These are phyloP conservation scores for Coemansia sp. DNA, from an alignment of 192 early-diverging fungal species.

Conservation along the genomic window DNA sequence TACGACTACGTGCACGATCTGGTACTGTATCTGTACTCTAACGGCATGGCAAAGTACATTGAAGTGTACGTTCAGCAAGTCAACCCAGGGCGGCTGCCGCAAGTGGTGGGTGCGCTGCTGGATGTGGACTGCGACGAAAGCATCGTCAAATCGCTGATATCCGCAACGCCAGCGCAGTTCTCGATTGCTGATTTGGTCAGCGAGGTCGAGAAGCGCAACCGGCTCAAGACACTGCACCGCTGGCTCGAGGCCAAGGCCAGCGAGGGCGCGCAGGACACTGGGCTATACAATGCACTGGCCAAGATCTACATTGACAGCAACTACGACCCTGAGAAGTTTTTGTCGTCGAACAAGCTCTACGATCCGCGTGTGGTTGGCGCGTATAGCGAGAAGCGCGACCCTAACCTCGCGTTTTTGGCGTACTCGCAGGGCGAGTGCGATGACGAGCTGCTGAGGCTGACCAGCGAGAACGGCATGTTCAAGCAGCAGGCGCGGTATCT, in stretches of 20 bases:
- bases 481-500: constrained; percentile 98
- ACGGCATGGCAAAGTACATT: constrained; percentile 92
- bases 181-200: constrained; percentile 84
- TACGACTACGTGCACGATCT: constrained; percentile 97
- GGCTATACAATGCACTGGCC: constrained; percentile 96
- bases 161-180: constrained; percentile 79
- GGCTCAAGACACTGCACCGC: constrained; percentile 91
- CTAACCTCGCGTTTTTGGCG: constrained; percentile 90
- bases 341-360: constrained; percentile 75
- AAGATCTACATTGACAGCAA: constrained; percentile 99
- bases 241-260: constrained; percentile 90
- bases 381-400: constrained; percentile 99
- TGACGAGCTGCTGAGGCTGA: constrained; percentile 89
- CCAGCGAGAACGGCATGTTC: constrained; percentile 98
- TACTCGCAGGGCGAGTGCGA: constrained; percentile 97
- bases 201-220: constrained; percentile 94
- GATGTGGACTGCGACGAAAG: constrained; percentile 98
- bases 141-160: constrained; percentile 84
- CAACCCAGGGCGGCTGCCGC: constrained; percentile 89
- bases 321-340: constrained; percentile 96
- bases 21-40: constrained; percentile 94
- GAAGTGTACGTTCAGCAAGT: constrained; percentile 99
- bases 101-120: constrained; percentile 93
- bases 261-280: constrained; percentile 84
- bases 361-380: constrained; percentile 91